Percentiles rank a stretch among this genome's conserved stretches.
Evolutionary conservation across 2,329 filamentous ascomycete species (phyloP).

Genomic region (Sclerotinia glacialis): DNA sequence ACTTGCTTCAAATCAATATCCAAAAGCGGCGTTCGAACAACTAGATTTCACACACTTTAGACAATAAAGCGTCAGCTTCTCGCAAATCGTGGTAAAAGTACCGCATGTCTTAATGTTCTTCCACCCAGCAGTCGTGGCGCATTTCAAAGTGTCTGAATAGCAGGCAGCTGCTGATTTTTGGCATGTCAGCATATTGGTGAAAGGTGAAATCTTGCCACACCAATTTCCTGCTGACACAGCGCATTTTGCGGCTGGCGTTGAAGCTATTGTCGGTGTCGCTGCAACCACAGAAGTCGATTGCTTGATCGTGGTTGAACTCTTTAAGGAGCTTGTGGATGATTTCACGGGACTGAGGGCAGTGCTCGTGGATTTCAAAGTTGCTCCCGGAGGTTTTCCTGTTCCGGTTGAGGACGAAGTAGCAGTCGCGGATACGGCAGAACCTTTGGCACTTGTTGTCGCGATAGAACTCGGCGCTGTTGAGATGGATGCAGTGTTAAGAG

Average conservation of each 20-base stretch:
- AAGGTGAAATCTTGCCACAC: conserved; percentile 18
- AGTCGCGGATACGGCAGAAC: neutral
- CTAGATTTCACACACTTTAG: neutral
- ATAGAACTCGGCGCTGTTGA: neutral
- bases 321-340: neutral
- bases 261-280: neutral
- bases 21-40: conserved; percentile 13
- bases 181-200: conserved; percentile 10
- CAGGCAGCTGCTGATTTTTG: conserved; percentile 19
- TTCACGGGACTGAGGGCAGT: neutral
- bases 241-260: conserved; percentile 8
- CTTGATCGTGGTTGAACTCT: neutral
- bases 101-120: neutral
- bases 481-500: conserved; percentile 17
- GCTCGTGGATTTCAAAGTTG: conserved; percentile 1
- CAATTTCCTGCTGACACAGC: conserved; percentile 11
- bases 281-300: neutral
- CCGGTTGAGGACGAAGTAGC: neutral
- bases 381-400: neutral
- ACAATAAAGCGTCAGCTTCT: conserved; percentile 18
- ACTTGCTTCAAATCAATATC: conserved; percentile 9
- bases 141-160: conserved; percentile 13
- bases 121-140: conserved; percentile 11
- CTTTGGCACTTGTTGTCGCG: neutral
- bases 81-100: conserved; percentile 11